phyloP scores from a whole-genome alignment of 2,329 filamentous ascomycete species.

The Bimuria novae-zelandiae region DNA sequence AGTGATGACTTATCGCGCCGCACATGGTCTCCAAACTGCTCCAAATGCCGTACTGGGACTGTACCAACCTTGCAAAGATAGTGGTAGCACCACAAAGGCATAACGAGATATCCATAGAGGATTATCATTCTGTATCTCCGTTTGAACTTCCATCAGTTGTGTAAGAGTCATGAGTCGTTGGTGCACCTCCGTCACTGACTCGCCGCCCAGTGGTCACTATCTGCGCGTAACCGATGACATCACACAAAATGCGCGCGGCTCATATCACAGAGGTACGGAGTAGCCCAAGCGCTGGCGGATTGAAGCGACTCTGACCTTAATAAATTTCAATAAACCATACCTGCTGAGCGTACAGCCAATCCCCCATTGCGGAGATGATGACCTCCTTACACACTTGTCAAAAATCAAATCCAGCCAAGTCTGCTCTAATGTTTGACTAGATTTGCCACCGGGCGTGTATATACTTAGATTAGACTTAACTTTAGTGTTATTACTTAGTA shows the following conservation, averaged over 20 bases:
- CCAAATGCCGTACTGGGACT: background rate
- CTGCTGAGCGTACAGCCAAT: constrained; percentile 19
- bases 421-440: too few species aligned
- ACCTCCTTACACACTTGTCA: too few species aligned
- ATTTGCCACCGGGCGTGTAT: too few species aligned
- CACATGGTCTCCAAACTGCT: constrained; percentile 8
- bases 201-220: background rate
- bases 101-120: too few species aligned
- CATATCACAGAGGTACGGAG: constrained; percentile 22
- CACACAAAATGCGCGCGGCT: constrained; percentile 23
- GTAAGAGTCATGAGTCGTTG: background rate
- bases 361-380: constrained; percentile 24
- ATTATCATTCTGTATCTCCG: too few species aligned
- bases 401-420: too few species aligned
- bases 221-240: constrained; percentile 2
- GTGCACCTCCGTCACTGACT: background rate
- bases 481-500: too few species aligned
- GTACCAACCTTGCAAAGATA: background rate
- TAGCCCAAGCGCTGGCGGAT: background rate
- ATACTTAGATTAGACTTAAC: too few species aligned
- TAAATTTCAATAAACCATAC: constrained; percentile 24
- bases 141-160: too few species aligned
- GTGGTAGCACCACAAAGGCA: too few species aligned
- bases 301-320: background rate
- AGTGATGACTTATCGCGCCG: constrained; percentile 1